Base-by-base conservation (phyloP, 495 filamentous ascomycete genomes). In the Parachaetomium inaequale region DNA sequence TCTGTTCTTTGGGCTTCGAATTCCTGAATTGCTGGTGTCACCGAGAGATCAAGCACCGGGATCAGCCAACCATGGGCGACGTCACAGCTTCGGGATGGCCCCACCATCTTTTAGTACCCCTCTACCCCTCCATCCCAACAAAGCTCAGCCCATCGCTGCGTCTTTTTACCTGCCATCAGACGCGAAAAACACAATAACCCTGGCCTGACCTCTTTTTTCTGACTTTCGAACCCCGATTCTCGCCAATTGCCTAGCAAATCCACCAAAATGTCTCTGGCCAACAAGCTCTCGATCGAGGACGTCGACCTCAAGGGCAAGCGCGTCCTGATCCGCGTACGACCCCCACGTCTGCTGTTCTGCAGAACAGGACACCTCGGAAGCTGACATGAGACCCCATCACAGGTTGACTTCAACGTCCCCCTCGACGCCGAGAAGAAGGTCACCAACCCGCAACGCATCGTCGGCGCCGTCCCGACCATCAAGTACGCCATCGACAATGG, bases 341-440 rank as follows among this genome's bases (percentile, higher is more conserved):
- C 12, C 42, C 25, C 34, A 42, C 10, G 21, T 19, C 7, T 46
- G 14, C 8, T 23, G 26, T 34, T 53, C 11, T 51, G 28, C 26
- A 2, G 19, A 15, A 23, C 0, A n/a, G 40, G 11, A 42, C 45
- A 12, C 25, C 42, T n/a, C n/a, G n/a, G n/a, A 52, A 51, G 58
- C 64, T 70, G 46, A 72, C 61, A 57, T 21, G 29, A 31, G 17
- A 12, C 52, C 55, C 58, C 64, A 19, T 46, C 23, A 23, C 43
- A 97, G 93, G 93, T 99, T 68, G 94, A 99, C 82, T 99, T 99
- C 86, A 99, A 99, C 79, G 94, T 99, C 54, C 94, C 94, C 66
- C 91, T 97, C 73, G 90, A 98, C 73, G 83, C 81, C 65, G 80
- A 92, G 63, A 89, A 89, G 82, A 92, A 93, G n/a, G 84, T 97